Percentiles rank a stretch among this genome's conserved stretches.
These are phyloP conservation scores for Flaveria floridana DNA, from an alignment of 140 eudicot species.

Conservation along the genomic window DNA sequence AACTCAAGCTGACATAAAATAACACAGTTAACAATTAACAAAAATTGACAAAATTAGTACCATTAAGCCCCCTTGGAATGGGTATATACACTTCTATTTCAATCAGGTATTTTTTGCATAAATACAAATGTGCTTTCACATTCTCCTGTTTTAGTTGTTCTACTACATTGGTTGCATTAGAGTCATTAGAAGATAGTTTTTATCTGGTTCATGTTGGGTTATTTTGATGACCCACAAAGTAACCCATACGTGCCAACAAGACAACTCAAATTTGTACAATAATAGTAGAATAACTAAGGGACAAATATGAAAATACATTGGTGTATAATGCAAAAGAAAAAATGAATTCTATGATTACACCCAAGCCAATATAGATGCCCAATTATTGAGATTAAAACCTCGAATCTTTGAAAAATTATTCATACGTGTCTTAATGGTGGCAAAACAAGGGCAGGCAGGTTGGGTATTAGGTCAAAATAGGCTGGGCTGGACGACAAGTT, in stretches of 20 bases:
- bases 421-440: not conserved
- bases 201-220: not conserved
- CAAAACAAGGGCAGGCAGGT: not conserved
- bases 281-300: not conserved
- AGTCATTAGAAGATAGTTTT: constrained; percentile 5
- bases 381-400: not conserved
- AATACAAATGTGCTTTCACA: not conserved
- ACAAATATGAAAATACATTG: not conserved
- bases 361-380: constrained; percentile 1
- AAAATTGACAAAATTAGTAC: not conserved
- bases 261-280: not conserved
- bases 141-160: not conserved
- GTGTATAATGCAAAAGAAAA: not conserved
- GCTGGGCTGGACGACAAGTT: not conserved
- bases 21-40: not conserved
- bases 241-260: not conserved
- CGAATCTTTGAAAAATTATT: not conserved
- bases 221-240: not conserved
- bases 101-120: not conserved
- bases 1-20: constrained; percentile 62
- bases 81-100: not conserved
- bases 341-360: not conserved
- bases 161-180: not conserved
- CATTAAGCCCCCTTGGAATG: not conserved
- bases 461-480: too few relatives aligned